Percentiles rank a stretch among this genome's conserved stretches.
phyloP scores from a whole-genome alignment of 176 grass and related monocot species.

The Carex cristatella region DNA sequence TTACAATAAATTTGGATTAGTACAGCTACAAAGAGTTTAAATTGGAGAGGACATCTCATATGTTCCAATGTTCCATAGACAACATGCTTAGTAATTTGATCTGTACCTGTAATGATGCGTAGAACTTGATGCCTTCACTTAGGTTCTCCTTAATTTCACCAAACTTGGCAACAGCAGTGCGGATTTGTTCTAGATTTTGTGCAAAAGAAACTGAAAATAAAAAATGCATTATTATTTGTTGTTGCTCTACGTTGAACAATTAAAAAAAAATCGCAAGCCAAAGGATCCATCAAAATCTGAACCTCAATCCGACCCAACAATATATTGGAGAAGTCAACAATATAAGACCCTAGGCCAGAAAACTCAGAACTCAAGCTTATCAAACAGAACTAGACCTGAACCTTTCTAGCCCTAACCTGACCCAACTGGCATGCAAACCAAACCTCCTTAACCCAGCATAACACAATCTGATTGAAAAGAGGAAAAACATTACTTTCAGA shows the following conservation, averaged over 20 bases:
- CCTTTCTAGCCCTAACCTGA: background rate
- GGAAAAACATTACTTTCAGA: background rate
- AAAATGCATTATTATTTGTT: background rate
- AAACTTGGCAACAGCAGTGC: slow-evolving; percentile 10
- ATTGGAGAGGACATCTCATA: background rate
- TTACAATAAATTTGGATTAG: background rate
- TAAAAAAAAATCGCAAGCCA: background rate
- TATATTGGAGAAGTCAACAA: background rate
- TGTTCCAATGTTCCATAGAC: background rate
- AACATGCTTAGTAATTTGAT: background rate
- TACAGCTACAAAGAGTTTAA: background rate
- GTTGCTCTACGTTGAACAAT: background rate
- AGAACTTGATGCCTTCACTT: slow-evolving; percentile 26
- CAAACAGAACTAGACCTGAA: background rate
- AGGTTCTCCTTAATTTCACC: slow-evolving; percentile 23
- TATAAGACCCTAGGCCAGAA: background rate
- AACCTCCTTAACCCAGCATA: background rate
- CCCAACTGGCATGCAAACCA: background rate
- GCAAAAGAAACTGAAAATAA: slow-evolving; percentile 8
- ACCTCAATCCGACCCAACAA: background rate
- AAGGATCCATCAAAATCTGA: background rate
- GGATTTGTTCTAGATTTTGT: slow-evolving; percentile 8
- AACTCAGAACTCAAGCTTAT: background rate
- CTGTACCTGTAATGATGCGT: slow-evolving; percentile 19
- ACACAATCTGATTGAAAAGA: background rate